These are phyloP conservation scores for Lachancea sp. DNA, from an alignment of 805 yeast species.

Conservation along the genomic window DNA sequence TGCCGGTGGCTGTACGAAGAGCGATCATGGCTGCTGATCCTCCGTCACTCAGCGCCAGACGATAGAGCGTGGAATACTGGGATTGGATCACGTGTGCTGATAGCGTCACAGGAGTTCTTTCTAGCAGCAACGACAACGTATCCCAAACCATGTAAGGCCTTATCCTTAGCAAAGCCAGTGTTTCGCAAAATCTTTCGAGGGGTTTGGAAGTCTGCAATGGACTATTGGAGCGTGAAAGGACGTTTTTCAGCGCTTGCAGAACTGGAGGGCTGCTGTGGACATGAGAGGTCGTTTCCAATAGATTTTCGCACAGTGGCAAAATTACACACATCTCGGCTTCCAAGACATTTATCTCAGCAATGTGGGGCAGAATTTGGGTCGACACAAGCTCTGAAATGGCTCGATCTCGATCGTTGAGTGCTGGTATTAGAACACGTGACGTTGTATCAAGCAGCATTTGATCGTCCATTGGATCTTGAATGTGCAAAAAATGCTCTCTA, in stretches of 20 bases:
- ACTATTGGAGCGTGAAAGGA: slow-evolving; percentile 4
- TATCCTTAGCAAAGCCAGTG: neutral
- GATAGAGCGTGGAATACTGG: neutral
- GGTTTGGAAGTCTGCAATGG: slow-evolving; percentile 1
- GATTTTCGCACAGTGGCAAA: slow-evolving; percentile 9
- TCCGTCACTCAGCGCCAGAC: slow-evolving; percentile 4
- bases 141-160: slow-evolving; percentile 11
- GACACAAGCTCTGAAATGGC: slow-evolving; percentile 38
- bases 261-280: slow-evolving; percentile 6
- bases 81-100: slow-evolving; percentile 2
- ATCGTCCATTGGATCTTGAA: slow-evolving; percentile 56
- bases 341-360: slow-evolving; percentile 14
- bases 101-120: neutral
- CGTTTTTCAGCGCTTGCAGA: slow-evolving; percentile 17
- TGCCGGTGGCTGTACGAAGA: slow-evolving; percentile 2
- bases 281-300: neutral
- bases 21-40: slow-evolving; percentile 4
- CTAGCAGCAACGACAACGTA: slow-evolving; percentile 8
- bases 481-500: slow-evolving; percentile 77
- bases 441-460: slow-evolving; percentile 38
- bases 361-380: slow-evolving; percentile 42
- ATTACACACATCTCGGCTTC: slow-evolving; percentile 8
- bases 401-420: slow-evolving; percentile 44
- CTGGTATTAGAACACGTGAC: slow-evolving; percentile 11
- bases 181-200: neutral